These are phyloP conservation scores for Acanthamoeba rhysodes DNA, from an alignment of 208 protist species.

Conservation along the genomic window DNA sequence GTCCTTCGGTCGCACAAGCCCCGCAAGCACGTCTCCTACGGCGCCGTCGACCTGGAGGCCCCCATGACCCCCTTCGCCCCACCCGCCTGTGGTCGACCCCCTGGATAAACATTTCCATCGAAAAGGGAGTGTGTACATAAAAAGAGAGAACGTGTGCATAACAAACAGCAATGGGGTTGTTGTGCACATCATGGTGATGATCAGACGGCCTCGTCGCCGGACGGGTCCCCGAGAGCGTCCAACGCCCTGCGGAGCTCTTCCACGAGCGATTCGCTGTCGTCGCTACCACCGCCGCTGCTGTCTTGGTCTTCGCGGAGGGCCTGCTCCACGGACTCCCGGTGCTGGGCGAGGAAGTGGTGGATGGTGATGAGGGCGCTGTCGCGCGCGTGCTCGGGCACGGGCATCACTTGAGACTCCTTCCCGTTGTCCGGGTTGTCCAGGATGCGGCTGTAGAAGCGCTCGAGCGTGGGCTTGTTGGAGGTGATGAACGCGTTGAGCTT, in stretches of 20 bases:
- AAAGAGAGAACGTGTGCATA: too few relatives aligned
- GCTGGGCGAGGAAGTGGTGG: neutral
- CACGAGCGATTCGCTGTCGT: slow-evolving; percentile 18
- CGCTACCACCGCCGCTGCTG: neutral
- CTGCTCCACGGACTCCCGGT: slow-evolving; percentile 47
- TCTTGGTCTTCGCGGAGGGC: neutral
- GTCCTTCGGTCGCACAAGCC: slow-evolving; percentile 20
- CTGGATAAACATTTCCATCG: too few relatives aligned
- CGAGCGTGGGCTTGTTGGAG: slow-evolving; percentile 38
- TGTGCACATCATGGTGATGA: too few relatives aligned
- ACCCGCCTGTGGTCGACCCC: neutral
- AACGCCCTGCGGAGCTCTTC: slow-evolving; percentile 56
- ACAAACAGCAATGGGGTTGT: too few relatives aligned
- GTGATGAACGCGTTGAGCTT: slow-evolving; percentile 69
- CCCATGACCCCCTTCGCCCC: slow-evolving; percentile 42
- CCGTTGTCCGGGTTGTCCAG: slow-evolving; percentile 35
- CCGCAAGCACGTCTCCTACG: slow-evolving; percentile 52
- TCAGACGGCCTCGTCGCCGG: neutral
- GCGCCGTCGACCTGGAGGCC: slow-evolving; percentile 32
- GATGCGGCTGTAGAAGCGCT: slow-evolving; percentile 64
- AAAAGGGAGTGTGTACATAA: too few relatives aligned
- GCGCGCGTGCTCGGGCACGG: neutral
- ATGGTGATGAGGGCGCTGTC: slow-evolving; percentile 3
- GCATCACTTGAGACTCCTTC: neutral
- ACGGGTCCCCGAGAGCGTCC: neutral